Evolutionary conservation across 1,284 basidiomycete species (phyloP).

Genomic region (Sanghuangporus weigelae): DNA sequence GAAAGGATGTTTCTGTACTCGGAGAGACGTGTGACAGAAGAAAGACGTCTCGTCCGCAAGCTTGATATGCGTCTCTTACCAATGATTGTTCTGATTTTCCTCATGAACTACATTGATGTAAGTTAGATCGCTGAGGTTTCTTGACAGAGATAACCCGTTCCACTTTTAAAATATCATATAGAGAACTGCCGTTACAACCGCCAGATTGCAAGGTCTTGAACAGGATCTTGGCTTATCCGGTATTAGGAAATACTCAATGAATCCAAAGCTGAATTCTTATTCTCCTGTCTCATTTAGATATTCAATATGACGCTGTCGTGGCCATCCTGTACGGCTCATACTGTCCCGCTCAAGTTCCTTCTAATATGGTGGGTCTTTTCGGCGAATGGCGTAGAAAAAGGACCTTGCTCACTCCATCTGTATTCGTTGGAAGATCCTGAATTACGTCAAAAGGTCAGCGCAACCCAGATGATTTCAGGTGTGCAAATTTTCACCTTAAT

Average conservation of each 20-base stretch:
- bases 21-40: constrained; percentile 23
- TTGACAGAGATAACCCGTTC: not conserved
- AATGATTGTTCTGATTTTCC: constrained; percentile 54
- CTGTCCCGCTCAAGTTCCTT: constrained; percentile 58
- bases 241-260: constrained; percentile 19
- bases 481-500: not conserved
- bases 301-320: constrained; percentile 54
- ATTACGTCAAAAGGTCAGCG: constrained; percentile 26
- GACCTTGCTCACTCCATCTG: not conserved
- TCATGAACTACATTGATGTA: constrained; percentile 70
- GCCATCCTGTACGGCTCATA: constrained; percentile 59
- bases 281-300: constrained; percentile 28
- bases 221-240: constrained; percentile 49
- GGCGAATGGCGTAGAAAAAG: not conserved
- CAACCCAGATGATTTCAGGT: not conserved
- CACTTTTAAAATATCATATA: constrained; percentile 22
- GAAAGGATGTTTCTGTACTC: constrained; percentile 30
- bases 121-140: constrained; percentile 20
- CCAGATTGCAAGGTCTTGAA: constrained; percentile 56
- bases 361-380: constrained; percentile 47
- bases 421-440: not conserved
- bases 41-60: constrained; percentile 44
- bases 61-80: constrained; percentile 58
- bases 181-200: constrained; percentile 56
- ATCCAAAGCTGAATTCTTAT: not conserved